Percentiles rank a stretch among this genome's conserved stretches.
phyloP scores from a whole-genome alignment of 306 rosid species.

The Dalbergia cultrata region DNA sequence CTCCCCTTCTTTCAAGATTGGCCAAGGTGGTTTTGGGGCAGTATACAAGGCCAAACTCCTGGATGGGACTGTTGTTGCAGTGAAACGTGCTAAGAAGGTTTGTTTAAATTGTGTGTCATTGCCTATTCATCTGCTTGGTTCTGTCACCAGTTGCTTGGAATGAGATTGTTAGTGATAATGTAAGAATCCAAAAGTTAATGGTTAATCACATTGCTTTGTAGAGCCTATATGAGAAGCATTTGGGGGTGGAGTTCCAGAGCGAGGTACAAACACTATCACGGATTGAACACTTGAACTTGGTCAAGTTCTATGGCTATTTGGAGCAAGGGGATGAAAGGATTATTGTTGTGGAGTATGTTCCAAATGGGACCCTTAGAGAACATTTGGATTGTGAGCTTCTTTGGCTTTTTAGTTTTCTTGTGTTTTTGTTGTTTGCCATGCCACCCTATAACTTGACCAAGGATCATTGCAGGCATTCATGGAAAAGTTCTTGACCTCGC shows the following conservation, averaged over 20 bases:
- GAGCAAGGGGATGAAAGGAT: constrained; percentile 82
- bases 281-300: constrained; percentile 91
- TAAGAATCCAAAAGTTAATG: constrained; percentile 25
- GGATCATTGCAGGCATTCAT: constrained; percentile 64
- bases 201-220: constrained; percentile 50
- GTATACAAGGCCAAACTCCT: constrained; percentile 83
- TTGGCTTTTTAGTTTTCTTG: constrained; percentile 13
- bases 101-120: constrained; percentile 10
- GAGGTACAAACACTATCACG: constrained; percentile 86
- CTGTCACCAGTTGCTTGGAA: constrained; percentile 32
- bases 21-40: constrained; percentile 97
- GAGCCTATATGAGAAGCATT: constrained; percentile 81
- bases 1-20: constrained; percentile 83
- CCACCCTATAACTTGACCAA: constrained; percentile 40
- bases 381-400: constrained; percentile 91
- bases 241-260: constrained; percentile 83
- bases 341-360: constrained; percentile 86
- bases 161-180: constrained; percentile 8
- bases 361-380: constrained; percentile 92
- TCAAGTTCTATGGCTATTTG: constrained; percentile 79
- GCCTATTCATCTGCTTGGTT: neutral
- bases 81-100: constrained; percentile 99
- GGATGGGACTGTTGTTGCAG: constrained; percentile 79
- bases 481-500: constrained; percentile 79
- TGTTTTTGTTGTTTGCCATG: constrained; percentile 7